These are phyloP conservation scores for Solanum aculeatissimum DNA, from an alignment of 305 asterid genomes.

Conservation along the genomic window DNA sequence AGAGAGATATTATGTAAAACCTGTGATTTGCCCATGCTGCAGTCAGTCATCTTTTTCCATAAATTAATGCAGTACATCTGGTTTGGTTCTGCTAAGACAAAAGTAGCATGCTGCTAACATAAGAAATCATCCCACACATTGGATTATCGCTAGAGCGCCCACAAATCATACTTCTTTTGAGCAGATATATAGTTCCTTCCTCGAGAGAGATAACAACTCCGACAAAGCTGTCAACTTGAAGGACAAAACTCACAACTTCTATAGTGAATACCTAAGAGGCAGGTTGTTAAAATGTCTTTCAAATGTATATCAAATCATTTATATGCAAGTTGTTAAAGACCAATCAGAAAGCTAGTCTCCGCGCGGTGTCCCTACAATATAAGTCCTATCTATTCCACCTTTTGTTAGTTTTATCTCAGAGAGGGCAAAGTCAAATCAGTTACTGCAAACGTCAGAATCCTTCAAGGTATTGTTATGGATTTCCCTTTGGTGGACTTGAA, in stretches of 20 bases:
- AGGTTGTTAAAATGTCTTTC: not conserved
- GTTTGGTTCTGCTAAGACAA: not conserved
- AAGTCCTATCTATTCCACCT: not conserved
- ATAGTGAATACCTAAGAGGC: not conserved
- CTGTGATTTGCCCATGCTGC: too few relatives aligned
- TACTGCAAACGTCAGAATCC: not conserved
- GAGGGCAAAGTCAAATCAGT: not conserved
- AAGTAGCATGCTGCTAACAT: too few relatives aligned
- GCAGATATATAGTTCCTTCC: not conserved
- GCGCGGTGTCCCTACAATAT: not conserved
- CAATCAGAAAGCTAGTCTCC: not conserved
- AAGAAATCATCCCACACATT: too few relatives aligned
- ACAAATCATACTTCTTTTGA: too few relatives aligned
- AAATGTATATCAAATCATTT: not conserved
- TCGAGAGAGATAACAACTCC: not conserved
- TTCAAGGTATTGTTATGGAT: not conserved
- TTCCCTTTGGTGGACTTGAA: slow-evolving; percentile 35
- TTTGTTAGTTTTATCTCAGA: not conserved
- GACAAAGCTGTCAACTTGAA: not conserved
- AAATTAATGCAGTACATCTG: too few relatives aligned
- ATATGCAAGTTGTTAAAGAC: not conserved
- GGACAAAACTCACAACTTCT: not conserved
- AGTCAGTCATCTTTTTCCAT: too few relatives aligned
- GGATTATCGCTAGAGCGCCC: too few relatives aligned
- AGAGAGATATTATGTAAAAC: too few relatives aligned